Percentiles rank a stretch among this genome's conserved stretches.
Evolutionary conservation across 2,329 filamentous ascomycete species (phyloP).

Genomic region (Alternaria postmessia): DNA sequence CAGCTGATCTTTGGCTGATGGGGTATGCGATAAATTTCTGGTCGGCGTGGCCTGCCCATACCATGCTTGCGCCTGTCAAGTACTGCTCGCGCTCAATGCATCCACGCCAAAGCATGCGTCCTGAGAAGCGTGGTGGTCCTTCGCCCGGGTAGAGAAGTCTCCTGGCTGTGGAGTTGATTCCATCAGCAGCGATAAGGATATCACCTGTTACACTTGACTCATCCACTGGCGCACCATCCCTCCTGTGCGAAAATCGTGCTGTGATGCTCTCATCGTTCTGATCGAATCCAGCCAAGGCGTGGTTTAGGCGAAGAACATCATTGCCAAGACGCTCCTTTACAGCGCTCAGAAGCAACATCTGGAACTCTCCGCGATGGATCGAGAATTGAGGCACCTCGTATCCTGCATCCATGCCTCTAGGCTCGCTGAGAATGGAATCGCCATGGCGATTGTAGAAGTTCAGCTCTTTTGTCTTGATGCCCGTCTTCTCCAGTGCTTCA

Average conservation of each 20-base stretch:
- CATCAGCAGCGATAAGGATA: constrained; percentile 54
- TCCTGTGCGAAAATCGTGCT: constrained; percentile 47
- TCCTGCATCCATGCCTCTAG: constrained; percentile 52
- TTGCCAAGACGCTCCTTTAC: constrained; percentile 54
- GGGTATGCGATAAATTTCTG: constrained; percentile 60
- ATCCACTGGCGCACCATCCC: constrained; percentile 36
- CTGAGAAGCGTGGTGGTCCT: constrained; percentile 56
- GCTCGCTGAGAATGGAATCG: constrained; percentile 55
- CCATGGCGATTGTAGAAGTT: constrained; percentile 58
- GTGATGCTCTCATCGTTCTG: constrained; percentile 51
- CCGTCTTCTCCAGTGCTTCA: constrained; percentile 51
- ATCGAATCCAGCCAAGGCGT: constrained; percentile 48
- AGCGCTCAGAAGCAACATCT: constrained; percentile 55
- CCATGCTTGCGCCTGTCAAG: constrained; percentile 55
- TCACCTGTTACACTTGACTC: constrained; percentile 44
- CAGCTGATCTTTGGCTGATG: constrained; percentile 50
- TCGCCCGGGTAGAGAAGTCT: constrained; percentile 55
- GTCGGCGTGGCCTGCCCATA: constrained; percentile 58
- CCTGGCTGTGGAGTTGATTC: constrained; percentile 56
- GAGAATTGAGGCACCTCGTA: constrained; percentile 57
- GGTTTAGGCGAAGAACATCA: constrained; percentile 51
- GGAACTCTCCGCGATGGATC: constrained; percentile 58
- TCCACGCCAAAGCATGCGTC: constrained; percentile 58
- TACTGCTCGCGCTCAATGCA: constrained; percentile 54
- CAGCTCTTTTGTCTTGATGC: constrained; percentile 54